Evolutionary conservation across 306 rosid genomes (phyloP).

Genomic region (Cajanus cajan): DNA sequence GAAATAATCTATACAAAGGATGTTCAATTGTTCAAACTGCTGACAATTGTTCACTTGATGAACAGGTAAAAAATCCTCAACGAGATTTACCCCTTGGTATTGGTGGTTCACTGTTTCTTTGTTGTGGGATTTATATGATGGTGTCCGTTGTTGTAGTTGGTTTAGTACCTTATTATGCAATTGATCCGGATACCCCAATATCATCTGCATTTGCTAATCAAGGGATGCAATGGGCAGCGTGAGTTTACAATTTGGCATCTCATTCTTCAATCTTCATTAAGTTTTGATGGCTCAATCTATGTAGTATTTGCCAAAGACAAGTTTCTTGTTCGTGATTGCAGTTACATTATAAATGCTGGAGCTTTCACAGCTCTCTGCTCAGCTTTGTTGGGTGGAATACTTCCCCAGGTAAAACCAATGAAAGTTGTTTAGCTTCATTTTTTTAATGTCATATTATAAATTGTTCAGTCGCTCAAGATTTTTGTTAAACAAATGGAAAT

Average conservation of each 20-base stretch:
- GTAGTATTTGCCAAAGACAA: not conserved
- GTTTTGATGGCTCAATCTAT: not conserved
- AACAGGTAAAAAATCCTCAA: conserved; percentile 90
- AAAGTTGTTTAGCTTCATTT: not conserved
- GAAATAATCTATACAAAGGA: not conserved
- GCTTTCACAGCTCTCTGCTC: conserved; percentile 87
- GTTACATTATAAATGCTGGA: conserved; percentile 79
- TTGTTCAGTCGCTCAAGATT: not conserved
- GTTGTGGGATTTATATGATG: conserved; percentile 88
- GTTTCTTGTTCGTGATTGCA: conserved; percentile 45
- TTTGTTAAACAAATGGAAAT: not conserved
- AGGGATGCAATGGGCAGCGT: conserved; percentile 96
- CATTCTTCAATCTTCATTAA: not conserved
- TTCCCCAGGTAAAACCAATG: conserved; percentile 80
- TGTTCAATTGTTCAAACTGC: conserved; percentile 28
- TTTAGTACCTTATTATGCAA: conserved; percentile 81
- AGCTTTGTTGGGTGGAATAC: conserved; percentile 82
- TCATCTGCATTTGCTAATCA: conserved; percentile 77
- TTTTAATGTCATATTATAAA: not conserved
- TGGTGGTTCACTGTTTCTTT: conserved; percentile 65
- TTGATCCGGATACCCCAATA: conserved; percentile 94
- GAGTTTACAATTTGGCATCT: conserved; percentile 40
- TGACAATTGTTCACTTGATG: conserved; percentile 25
- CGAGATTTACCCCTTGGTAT: conserved; percentile 91
- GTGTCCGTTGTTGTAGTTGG: conserved; percentile 84